These are phyloP conservation scores for Dictyostelium purpureum DNA, from an alignment of 78 protist genomes.

Conservation along the genomic window DNA sequence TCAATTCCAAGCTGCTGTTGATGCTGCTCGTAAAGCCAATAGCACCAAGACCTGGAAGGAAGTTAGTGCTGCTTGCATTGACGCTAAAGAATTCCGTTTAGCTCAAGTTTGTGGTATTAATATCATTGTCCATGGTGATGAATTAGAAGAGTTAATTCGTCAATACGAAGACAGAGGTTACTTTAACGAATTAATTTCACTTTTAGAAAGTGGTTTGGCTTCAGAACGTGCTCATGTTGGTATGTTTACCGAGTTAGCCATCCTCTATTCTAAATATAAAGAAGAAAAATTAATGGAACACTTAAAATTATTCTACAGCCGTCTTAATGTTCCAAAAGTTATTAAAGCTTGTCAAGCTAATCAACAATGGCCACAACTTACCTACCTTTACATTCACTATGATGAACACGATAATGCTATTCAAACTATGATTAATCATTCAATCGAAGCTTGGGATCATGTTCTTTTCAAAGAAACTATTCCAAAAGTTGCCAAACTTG, in stretches of 20 bases:
- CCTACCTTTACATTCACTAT: slow-evolving; percentile 94
- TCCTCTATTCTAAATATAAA: slow-evolving; percentile 95
- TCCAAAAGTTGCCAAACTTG: slow-evolving; percentile 94
- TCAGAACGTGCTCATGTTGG: slow-evolving; percentile 98
- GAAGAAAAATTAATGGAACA: slow-evolving; percentile 98
- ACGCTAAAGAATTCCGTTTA: slow-evolving; percentile 96
- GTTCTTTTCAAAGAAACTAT: slow-evolving; percentile 94
- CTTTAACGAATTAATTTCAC: slow-evolving; percentile 94
- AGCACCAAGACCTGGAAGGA: slow-evolving; percentile 97
- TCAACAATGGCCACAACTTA: slow-evolving; percentile 96
- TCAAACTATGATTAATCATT: slow-evolving; percentile 95
- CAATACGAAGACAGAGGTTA: slow-evolving; percentile 95
- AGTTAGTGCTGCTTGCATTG: slow-evolving; percentile 97
- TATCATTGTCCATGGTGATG: slow-evolving; percentile 97
- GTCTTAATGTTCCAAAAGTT: slow-evolving; percentile 97
- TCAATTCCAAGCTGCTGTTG: slow-evolving; percentile 97
- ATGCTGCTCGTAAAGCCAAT: slow-evolving; percentile 99
- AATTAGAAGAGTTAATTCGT: slow-evolving; percentile 89
- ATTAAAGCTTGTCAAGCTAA: slow-evolving; percentile 90
- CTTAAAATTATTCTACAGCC: slow-evolving; percentile 90
- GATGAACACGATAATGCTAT: slow-evolving; percentile 99
- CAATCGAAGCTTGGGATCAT: slow-evolving; percentile 97
- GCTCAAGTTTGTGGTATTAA: slow-evolving; percentile 98
- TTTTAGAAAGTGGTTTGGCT: slow-evolving; percentile 94
- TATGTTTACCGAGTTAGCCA: slow-evolving; percentile 99